Evolutionary conservation across 2,329 filamentous ascomycete genomes (phyloP).

Genomic region (Furcasterigmium furcatum): DNA sequence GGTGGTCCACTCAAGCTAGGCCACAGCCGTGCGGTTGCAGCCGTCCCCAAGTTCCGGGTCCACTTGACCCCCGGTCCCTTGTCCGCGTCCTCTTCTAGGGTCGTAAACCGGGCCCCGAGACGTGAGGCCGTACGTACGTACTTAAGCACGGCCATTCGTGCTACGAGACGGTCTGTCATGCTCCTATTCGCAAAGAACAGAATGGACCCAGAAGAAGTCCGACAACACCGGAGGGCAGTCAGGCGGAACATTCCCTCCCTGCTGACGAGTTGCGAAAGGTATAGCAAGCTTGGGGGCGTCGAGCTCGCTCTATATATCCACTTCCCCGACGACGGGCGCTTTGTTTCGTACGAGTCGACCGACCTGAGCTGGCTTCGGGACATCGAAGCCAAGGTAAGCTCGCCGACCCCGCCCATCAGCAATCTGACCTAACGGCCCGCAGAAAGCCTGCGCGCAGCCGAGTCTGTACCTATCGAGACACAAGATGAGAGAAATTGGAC

Average conservation of each 20-base stretch:
- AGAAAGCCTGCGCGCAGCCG: neutral
- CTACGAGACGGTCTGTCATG: neutral
- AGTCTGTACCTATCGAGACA: neutral
- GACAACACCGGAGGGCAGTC: neutral
- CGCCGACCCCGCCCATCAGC: neutral
- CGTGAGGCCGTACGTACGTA: neutral
- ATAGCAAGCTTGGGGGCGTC: neutral
- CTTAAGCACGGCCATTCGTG: neutral
- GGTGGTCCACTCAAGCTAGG: neutral
- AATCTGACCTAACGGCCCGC: neutral
- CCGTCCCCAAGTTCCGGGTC: neutral
- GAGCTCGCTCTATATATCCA: neutral
- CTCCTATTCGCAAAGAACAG: neutral
- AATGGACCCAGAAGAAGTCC: neutral
- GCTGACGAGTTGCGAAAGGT: neutral
- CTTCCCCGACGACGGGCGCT: neutral
- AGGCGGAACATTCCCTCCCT: slow-evolving; percentile 1
- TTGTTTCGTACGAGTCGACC: slow-evolving; percentile 3
- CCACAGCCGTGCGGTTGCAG: neutral
- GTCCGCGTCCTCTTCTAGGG: neutral
- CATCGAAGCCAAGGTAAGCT: slow-evolving; percentile 1
- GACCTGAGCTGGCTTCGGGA: neutral
- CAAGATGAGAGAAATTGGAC: neutral
- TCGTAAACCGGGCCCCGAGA: neutral
- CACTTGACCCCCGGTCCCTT: no score